Evolutionary conservation across 2,329 filamentous ascomycete species (phyloP), one percentile per base, ranked within the genome.

Genomic region (Niveomyces coronatus): DNA sequence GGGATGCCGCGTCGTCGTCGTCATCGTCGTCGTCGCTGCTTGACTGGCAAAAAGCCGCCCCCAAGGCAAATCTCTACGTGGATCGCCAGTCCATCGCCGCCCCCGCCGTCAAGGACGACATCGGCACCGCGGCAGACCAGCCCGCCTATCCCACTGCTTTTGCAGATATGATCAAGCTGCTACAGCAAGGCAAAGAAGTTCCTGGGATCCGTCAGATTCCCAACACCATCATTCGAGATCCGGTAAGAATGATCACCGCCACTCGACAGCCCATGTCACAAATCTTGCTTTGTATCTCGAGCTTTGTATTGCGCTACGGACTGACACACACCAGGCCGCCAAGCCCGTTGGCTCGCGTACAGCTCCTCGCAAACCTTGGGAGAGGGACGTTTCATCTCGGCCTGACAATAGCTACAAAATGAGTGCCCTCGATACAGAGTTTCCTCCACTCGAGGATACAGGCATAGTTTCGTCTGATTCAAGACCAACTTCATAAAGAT

Each of bases 161-260:
- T 57, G 81, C 84, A 7, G 79, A 89, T 47, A 86, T 95, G 44
- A 80, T 94, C 39, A 82, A 85, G 51, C 73, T 94, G 39, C 84
- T 95, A 38, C 84, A 85, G 17, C 79, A 77, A 19, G 86, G 86
- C 37, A 78, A 85, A 49, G 80, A 84, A 0, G 82, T 95, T 30
- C 86, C 87, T 1, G 88, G 88, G 1, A 93, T 95, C 52, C 79
- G 79, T 48, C 76, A 94, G 45, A 89, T 95, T 37, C 86, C 88
- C 4, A 75, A 85, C 47, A 91, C 81, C 0, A 67, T 94, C 5
- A 67, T 88, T 15, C 69, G 77, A 38, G 81, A 82, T 4, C 74
- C 85, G 43, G 80, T 82, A 43, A 72, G 68, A 11, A n/a, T n/a
- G n/a, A n/a, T n/a, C n/a, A n/a, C n/a, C n/a, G n/a, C n/a, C n/a